Base-by-base conservation (phyloP, 2,329 filamentous ascomycete genomes). In the Torrubiellomyces zombiae region DNA sequence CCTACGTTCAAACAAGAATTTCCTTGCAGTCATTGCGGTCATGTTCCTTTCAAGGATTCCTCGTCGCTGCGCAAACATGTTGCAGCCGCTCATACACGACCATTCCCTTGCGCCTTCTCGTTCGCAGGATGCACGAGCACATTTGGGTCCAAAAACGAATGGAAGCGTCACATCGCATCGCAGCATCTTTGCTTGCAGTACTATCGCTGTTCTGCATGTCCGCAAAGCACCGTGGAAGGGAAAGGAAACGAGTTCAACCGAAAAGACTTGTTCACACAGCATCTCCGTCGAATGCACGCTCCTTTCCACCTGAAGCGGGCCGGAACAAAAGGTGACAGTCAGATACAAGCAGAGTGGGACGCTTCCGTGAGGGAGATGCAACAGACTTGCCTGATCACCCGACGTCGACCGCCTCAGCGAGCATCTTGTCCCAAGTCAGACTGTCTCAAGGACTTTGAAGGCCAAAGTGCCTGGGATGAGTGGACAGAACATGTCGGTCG, bases 81-180 rank as follows among this genome's bases (percentile, higher is more conserved):
- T 24, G 70, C 72, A 5, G 70, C 72, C 2, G 68, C 70, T 3
- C 74, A 78, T 33, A 77, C 72, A 0, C 63, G 73, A 12, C 73
- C 75, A 0, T 95, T 94, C 39, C 71, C 75, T 1, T 98, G 86
- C 44, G 79, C 80, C 3, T 86, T 94, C 44, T 72, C 75, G 1
- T 75, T 75, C 39, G 91, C 86, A 20, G 81, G 79, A 11, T 98
- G 86, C 47, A 56, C 53, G 1, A 83, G 81, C 37, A 80, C 73
- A 0, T 94, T 95, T 46, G 74, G 75, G 2, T 86, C 80, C 10
- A 95, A 94, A 53, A 94, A 95, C 43, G 86, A 95, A 48, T 98
- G 86, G 86, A 95, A 95, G 50, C 70, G 86, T 4, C 89, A 98
- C 43, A 81, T 94, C 43, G 67, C 73, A 10, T 92, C 82, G 0